Base-by-base conservation (phyloP, 805 yeast genomes). In the Yarrowia sp. region DNA sequence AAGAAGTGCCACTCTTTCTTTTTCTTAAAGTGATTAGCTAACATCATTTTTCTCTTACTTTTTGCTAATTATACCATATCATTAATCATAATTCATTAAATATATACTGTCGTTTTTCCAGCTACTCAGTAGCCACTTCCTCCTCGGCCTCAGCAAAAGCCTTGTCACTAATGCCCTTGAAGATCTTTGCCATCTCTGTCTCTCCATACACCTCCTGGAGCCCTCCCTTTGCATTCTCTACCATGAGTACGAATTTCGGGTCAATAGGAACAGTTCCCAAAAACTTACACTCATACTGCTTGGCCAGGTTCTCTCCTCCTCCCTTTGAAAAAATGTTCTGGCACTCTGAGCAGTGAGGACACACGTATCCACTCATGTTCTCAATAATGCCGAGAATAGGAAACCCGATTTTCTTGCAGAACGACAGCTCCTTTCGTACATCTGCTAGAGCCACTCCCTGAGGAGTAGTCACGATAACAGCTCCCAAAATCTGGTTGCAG, bases 301-400 rank as follows among this genome's bases (percentile, higher is more conserved):
- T 77, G n/a, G 97, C 87, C 55, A 95, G 77, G 14, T 75, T 77
- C 69, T 81, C 75, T 2, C 99, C 99, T 32, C 99, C 99, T 8
- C 98, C 99, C 62, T 88, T 84, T 69, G 95, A 90, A 74, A 95
- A 95, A 28, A 95, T 89, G 74, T 92, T 87, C 3, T 98, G 92
- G 65, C 80, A 77, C 73, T 93, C 98, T 0, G 88, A 84, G 74
- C 99, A 95, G 74, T 85, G 85, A 0, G 99, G 99, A 74, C 99
- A 95, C 4, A 92, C 86, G 72, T 90, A 95, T 1, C 99, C 99
- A 58, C 96, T 86, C 99, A 95, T 93, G 72, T 95, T 95, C 74
- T 95, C 99, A 9, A 95, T 84, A 3, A 95, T 83, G 0, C 99
- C 99, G 65, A 95, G 74, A 1, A 93, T 83, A 31, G 82, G 80